phyloP scores from a whole-genome alignment of 179 eudicot genomes.

The Vitellaria paradoxa region DNA sequence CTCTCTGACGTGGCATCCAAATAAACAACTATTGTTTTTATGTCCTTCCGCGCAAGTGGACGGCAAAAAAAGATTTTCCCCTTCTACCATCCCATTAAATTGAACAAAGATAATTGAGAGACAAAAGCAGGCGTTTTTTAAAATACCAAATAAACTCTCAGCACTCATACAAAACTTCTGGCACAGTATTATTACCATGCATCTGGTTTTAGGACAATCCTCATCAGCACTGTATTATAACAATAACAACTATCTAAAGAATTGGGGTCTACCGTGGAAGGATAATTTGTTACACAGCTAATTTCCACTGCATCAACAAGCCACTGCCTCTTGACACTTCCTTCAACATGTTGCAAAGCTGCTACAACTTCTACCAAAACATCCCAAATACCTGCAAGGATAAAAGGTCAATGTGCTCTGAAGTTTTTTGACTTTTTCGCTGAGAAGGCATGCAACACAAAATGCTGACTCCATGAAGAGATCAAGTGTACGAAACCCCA shows the following conservation, averaged over 20 bases:
- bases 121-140: background rate
- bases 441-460: background rate
- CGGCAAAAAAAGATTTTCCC: background rate
- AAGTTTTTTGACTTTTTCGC: background rate
- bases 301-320: conserved; percentile 74
- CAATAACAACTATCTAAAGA: background rate
- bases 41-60: background rate
- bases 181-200: background rate
- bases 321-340: conserved; percentile 75
- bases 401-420: background rate
- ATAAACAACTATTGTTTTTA: background rate
- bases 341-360: conserved; percentile 63
- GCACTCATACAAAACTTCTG: background rate
- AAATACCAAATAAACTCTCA: background rate
- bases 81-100: background rate
- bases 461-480: background rate
- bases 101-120: background rate
- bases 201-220: background rate
- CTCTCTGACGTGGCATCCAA: background rate
- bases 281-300: conserved; percentile 78
- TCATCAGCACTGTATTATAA: background rate
- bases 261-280: conserved; percentile 66
- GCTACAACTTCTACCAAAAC: conserved; percentile 62
- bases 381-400: conserved; percentile 70
- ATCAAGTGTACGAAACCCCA: background rate